phyloP scores from a whole-genome alignment of 495 filamentous ascomycete species.

The Aspergillus indologenus region DNA sequence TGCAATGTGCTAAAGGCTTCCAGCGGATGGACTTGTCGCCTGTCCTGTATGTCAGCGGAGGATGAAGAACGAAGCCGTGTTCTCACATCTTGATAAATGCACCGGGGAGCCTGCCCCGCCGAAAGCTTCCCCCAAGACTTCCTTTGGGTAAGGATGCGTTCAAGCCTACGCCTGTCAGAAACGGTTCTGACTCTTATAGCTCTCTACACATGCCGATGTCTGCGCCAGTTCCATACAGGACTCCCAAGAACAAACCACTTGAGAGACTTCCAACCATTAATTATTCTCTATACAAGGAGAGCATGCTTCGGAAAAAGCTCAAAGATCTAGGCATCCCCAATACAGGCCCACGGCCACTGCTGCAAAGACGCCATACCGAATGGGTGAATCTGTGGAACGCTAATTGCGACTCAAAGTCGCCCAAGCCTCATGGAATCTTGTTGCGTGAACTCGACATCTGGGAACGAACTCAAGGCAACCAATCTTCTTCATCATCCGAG shows the following conservation, averaged over 20 bases:
- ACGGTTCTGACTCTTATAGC: slow-evolving; percentile 15
- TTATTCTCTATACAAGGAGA: slow-evolving; percentile 78
- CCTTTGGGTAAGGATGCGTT: slow-evolving; percentile 32
- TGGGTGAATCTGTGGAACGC: slow-evolving; percentile 97
- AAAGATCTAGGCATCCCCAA: slow-evolving; percentile 77
- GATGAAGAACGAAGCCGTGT: slow-evolving; percentile 75
- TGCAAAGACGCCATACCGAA: slow-evolving; percentile 82
- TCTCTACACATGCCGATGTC: slow-evolving; percentile 22
- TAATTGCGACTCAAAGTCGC: slow-evolving; percentile 79
- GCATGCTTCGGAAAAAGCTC: slow-evolving; percentile 72
- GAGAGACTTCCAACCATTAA: slow-evolving; percentile 72
- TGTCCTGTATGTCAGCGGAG: slow-evolving; percentile 77
- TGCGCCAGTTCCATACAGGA: slow-evolving; percentile 11
- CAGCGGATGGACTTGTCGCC: slow-evolving; percentile 70
- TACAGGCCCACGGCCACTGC: slow-evolving; percentile 57
- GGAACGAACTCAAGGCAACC: slow-evolving; percentile 69
- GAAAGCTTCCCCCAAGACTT: slow-evolving; percentile 9
- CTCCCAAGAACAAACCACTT: slow-evolving; percentile 31
- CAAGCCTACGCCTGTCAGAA: not conserved
- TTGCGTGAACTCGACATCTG: slow-evolving; percentile 75
- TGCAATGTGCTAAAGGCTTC: not conserved
- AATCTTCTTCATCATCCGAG: slow-evolving; percentile 24
- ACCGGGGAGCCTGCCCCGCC: slow-evolving; percentile 23
- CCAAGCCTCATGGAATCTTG: slow-evolving; percentile 67
- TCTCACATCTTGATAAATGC: slow-evolving; percentile 70